These are phyloP conservation scores for Aureobasidium lini DNA, from an alignment of 2,329 filamentous ascomycete species.

Conservation along the genomic window DNA sequence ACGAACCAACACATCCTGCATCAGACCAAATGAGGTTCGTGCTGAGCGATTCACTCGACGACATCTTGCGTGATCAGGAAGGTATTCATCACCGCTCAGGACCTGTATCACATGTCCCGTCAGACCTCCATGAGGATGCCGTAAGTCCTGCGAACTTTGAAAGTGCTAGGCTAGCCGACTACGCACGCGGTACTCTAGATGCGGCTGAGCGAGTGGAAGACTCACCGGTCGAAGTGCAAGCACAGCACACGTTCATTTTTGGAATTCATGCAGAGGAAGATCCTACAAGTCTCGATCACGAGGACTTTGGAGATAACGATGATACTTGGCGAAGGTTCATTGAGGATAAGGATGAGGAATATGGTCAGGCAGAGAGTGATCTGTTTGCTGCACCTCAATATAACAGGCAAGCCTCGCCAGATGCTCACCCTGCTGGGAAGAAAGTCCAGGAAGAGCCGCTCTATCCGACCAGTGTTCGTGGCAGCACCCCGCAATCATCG, in stretches of 20 bases:
- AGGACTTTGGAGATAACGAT: background rate
- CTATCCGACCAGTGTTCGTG: background rate
- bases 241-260: background rate
- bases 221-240: background rate
- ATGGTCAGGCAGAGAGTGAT: background rate
- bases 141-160: background rate
- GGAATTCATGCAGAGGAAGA: background rate
- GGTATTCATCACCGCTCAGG: background rate
- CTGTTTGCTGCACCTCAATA: background rate
- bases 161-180: background rate
- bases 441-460: background rate
- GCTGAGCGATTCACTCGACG: background rate
- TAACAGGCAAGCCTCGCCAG: background rate
- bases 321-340: constrained; percentile 4
- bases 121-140: background rate
- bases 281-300: background rate
- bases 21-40: background rate
- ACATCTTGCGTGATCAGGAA: background rate
- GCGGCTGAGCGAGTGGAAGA: background rate
- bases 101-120: background rate
- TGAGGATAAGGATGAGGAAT: background rate
- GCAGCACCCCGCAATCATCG: constrained; percentile 7
- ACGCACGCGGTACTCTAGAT: background rate
- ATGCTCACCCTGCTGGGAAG: background rate
- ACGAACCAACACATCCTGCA: background rate